Base-by-base conservation (phyloP, 2,329 filamentous ascomycete species). In the Exophiala mesophila region DNA sequence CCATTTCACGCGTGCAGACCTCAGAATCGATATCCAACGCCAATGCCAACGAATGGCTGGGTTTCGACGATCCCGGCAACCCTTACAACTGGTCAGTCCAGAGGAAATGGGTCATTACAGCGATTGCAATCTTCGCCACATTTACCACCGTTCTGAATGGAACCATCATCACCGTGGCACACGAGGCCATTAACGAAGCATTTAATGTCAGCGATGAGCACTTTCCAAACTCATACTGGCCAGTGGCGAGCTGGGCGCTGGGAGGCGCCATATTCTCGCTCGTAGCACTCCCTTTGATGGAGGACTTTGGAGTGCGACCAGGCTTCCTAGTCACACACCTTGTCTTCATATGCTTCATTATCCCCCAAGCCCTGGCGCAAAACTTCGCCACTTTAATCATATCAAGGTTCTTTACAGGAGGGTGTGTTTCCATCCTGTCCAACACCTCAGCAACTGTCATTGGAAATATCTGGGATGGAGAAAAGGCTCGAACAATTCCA, bases 141-240 rank as follows among this genome's bases (percentile, higher is more conserved):
- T 64, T 64, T 39, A 56, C 61, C 21, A 55, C 55, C 3, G 41
- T 44, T 10, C 57, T 63, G 47, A 65, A 65, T 35, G 64, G 62
- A 2, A 66, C 64, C 3, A 64, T 66, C 30, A 59, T 67, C 50
- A 63, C 62, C 3, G 59, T 59, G 12, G 63, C 60, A 7, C 63
- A 65, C 23, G 51, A 47, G 1, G 52, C 57, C 1, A 63, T 64
- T 39, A 67, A 67, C 34, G 33, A 50, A 8, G 45, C 42, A 15
- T 54, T 54, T 34, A 12, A 45, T 26, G 33, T 52, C 34, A 49
- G 48, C 42, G 54, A 69, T 32, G 56, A 58, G 13, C 36, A 39
- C 0, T 69, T 70, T 36, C 64, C 66, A 9, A 55, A 67, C 41
- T 62, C 61, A 7, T 68, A 64, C 44, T 70, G 64, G 61, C 57